These are phyloP conservation scores for Auriscalpium microsporum DNA, from an alignment of 768 basidiomycete genomes.

Conservation along the genomic window DNA sequence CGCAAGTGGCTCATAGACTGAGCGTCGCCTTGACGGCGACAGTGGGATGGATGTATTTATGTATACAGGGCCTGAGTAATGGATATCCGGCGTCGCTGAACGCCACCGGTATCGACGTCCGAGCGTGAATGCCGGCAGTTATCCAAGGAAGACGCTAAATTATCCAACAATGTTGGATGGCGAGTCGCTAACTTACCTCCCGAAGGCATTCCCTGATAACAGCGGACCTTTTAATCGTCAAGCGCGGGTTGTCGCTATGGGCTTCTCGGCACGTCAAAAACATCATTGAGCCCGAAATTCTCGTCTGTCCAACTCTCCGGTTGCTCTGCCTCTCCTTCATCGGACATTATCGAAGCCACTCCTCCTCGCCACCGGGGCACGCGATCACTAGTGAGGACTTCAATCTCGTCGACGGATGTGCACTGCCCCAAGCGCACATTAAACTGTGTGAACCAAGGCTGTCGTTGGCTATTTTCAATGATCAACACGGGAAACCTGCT, in stretches of 20 bases:
- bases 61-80: not conserved
- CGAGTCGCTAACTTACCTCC: too few relatives aligned
- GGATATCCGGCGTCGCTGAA: not conserved
- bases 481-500: not conserved
- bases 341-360: not conserved
- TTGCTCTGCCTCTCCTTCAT: not conserved
- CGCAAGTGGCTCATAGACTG: conserved; percentile 85
- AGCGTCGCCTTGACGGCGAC: not conserved
- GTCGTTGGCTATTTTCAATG: conserved; percentile 13
- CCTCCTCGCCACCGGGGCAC: conserved; percentile 18
- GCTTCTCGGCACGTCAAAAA: not conserved
- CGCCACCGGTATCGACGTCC: not conserved
- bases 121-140: too few relatives aligned
- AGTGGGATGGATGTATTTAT: not conserved
- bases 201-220: too few relatives aligned
- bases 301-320: not conserved
- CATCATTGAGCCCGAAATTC: not conserved
- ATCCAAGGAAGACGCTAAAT: too few relatives aligned
- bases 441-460: conserved; percentile 22
- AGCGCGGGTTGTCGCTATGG: not conserved
- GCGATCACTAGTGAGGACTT: conserved; percentile 14
- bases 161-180: too few relatives aligned
- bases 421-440: conserved; percentile 14
- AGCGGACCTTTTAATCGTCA: too few relatives aligned
- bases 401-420: conserved; percentile 16